Evolutionary conservation across 768 basidiomycete species (phyloP), one percentile per base, ranked within the genome.

Genomic region (Suillus americanus): DNA sequence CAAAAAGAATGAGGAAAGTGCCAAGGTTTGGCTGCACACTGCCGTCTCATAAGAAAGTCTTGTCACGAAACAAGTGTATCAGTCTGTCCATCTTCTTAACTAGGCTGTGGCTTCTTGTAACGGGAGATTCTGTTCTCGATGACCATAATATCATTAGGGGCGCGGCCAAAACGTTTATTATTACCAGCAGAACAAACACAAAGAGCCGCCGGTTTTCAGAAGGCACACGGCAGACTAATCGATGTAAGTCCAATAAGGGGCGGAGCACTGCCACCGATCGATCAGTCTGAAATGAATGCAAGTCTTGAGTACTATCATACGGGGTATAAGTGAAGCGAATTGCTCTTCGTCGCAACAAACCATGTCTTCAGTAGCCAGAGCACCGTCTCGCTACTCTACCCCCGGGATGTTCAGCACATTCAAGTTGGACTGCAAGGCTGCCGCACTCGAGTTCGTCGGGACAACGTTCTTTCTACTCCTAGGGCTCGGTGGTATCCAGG

Each of bases 41-140:
- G 90, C 90, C 72, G 79, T 78, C 68, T 70, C 16, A 60, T 37
- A 12, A 69, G 84, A 77, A 65, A 75, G 75, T 37, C 54, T 4
- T 92, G 92, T 28, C 92, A 91, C 9, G 91, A 92, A 92, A 20
- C 92, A 92, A 83, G 91, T 90, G 61, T 48, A 79, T 68, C 43
- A 81, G 92, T 86, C 57, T 20, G 73, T 63, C 25, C 8, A 63
- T 51, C 25, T 60, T 28, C 59, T 59, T 33, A 7, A 45, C 28
- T 14, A 30, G 30, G 30, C 3, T 51, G 35, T 16, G 33, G 54
- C 5, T n/a, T 40, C 50, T 25, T 35, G 16, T 28, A 7, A 10
- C 5, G 20, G 5, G 10, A 38, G 18, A 33, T 55, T 8, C 18
- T 33, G 2, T 25, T 23, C 38, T 53, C 48, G 54, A 77, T 73